Base-by-base conservation (phyloP, 768 basidiomycete species). In the Leucocoprinus leucothites region DNA sequence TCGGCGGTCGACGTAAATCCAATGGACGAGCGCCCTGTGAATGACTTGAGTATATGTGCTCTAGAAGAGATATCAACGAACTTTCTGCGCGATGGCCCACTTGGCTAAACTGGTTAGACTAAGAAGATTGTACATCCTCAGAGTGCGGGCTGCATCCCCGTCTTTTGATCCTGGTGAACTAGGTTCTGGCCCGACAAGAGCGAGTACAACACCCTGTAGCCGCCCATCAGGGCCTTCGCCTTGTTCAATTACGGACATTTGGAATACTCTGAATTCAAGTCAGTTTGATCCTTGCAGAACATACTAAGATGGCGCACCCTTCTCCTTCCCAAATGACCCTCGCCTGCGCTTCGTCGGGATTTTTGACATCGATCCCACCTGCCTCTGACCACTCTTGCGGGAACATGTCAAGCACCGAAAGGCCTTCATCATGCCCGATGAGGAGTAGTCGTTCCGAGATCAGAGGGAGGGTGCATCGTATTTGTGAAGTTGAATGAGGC, bases 331-430 rank as follows among this genome's bases (percentile, higher is more conserved):
- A 94, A 18, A 94, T 79, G 24, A 75, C 70, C 56, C 80, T 75
- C 34, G 81, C 78, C 56, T 82, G 77, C 0, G 91, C 89, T 58
- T 91, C 90, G 40, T 80, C 79, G 3, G 91, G 89, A 3, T 85
- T 86, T 60, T 82, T 85, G 7, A 77, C 62, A 16, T 71, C 68
- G 13, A 77, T 66, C 2, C 68, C 71, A 1, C 80, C 81, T n/a
- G 62, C 58, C 18, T 81, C 84, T 21, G 72, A 72, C 82, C 82
- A 86, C 58, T 87, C 86, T 60, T 82, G 77, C 1, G 91, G 91
- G 63, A 85, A 89, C 82, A 91, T 85, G 63, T 94, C 86, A 47
- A 94, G 69, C 5, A 93, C 89, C 1, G 87, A 89, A 22, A 94
- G 76, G 2, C 91, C 91, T 56, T 85, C 78, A 58, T 90, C 86